phyloP scores from a whole-genome alignment of 306 rosid genomes.

The Lagenaria siceraria region DNA sequence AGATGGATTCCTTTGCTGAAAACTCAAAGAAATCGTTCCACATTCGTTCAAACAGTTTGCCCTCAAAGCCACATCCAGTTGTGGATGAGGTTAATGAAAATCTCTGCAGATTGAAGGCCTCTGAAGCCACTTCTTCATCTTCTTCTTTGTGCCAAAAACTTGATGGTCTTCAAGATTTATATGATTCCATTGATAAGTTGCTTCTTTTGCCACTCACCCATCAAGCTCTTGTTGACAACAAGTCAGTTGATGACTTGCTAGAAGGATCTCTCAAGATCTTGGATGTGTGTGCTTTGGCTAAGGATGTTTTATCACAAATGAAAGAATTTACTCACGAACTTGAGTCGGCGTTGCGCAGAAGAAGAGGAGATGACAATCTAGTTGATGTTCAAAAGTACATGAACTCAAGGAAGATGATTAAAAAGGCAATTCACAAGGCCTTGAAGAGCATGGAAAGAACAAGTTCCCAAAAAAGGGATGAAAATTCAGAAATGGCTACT shows the following conservation, averaged over 20 bases:
- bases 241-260: conserved; percentile 4
- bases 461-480: background rate
- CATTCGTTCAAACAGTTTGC: conserved; percentile 16
- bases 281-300: conserved; percentile 11
- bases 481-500: background rate
- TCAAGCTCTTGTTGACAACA: conserved; percentile 5
- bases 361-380: conserved; percentile 4
- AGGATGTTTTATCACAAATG: conserved; percentile 7
- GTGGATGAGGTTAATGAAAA: conserved; percentile 12
- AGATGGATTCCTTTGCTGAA: conserved; percentile 2
- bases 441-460: conserved; percentile 3
- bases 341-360: conserved; percentile 2
- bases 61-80: conserved; percentile 15
- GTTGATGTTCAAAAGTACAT: conserved; percentile 5
- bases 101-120: conserved; percentile 4
- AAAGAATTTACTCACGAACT: conserved; percentile 14
- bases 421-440: conserved; percentile 14
- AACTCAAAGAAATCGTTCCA: conserved; percentile 4
- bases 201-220: conserved; percentile 12
- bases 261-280: conserved; percentile 16
- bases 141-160: conserved; percentile 9
- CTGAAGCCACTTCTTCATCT: conserved; percentile 4
- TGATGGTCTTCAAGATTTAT: conserved; percentile 18
- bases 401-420: conserved; percentile 6
- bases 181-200: conserved; percentile 9